Base-by-base conservation (phyloP, 768 basidiomycete genomes). In the Tricholoma sp. region DNA sequence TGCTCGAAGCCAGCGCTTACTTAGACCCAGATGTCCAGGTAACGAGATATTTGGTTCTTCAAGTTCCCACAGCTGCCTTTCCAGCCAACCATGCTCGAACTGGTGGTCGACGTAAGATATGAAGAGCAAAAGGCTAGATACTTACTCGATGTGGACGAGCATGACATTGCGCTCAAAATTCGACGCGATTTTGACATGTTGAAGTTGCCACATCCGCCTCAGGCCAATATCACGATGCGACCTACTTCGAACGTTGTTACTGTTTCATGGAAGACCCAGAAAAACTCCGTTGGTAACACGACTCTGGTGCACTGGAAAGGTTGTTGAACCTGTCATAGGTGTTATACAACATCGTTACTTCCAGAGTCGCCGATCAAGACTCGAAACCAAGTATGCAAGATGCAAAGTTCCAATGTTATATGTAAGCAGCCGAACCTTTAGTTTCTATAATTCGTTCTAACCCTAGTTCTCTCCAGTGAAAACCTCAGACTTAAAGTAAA, bases 201-300 rank as follows among this genome's bases (percentile, higher is more conserved):
- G 34, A 61, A 58, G 29, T 21, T 61, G 27, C 60, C 60, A 29
- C 60, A 61, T 45, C 60, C 60, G 10, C 21, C 57, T 6, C 37
- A 53, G 31, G 52, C 34, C 18, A 61, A 61, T 52, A 61, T 61
- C 21, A 35, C n/a, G n/a, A n/a, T 32, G 18, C 18, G 45, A 32
- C 54, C 54, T 24, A 56, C 31, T 12, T 12, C 4, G 5, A 11
- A 58, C 4, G 56, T 57, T 2, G 29, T 57, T 45, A 39, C 50
- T 11, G 50, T 56, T 39, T 57, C 56, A 24, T 61, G 60, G 60
- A 12, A 12, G 10, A 51, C 60, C 27, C 10, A 1, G 8, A 32
- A 47, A 29, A 3, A 34, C 29, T 52, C 54, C 18, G 60, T 61
- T 1, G 10, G 57, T 29, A 0, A 22, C 31, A n/a, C 27, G 9